Evolutionary conservation across 2,329 filamentous ascomycete genomes (phyloP).

Genomic region (Aspergillus melleus): DNA sequence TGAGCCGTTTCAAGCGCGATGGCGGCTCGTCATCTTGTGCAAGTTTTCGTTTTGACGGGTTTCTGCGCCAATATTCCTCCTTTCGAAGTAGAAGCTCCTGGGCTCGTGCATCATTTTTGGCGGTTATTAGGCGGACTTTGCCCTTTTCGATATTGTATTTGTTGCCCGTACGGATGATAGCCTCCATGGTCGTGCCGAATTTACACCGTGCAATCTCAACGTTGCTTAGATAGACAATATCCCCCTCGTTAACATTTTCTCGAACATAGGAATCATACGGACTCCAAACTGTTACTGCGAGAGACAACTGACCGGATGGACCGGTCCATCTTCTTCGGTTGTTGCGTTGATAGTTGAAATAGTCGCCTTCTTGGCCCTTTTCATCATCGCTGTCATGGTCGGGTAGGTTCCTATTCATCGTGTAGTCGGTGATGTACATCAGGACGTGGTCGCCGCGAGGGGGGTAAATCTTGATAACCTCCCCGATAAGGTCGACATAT

Average conservation of each 20-base stretch:
- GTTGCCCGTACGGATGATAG: conserved; percentile 61
- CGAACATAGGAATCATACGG: conserved; percentile 64
- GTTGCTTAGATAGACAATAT: conserved; percentile 69
- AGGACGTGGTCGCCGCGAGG: conserved; percentile 51
- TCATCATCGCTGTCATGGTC: conserved; percentile 48
- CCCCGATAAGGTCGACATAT: conserved; percentile 70
- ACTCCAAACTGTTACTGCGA: conserved; percentile 71
- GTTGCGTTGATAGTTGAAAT: conserved; percentile 53
- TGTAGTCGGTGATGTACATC: conserved; percentile 82
- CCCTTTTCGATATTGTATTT: conserved; percentile 48
- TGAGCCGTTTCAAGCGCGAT: conserved; percentile 34
- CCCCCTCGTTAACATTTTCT: conserved; percentile 55
- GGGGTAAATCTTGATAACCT: conserved; percentile 63
- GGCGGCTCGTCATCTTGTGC: conserved; percentile 20
- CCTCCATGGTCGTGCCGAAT: conserved; percentile 64
- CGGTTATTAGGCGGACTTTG: conserved; percentile 56
- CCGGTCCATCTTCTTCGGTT: conserved; percentile 61
- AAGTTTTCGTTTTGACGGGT: conserved; percentile 36
- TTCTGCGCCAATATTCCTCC: conserved; percentile 59
- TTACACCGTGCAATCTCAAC: conserved; percentile 65
- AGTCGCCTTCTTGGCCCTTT: conserved; percentile 52
- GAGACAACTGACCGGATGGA: conserved; percentile 69
- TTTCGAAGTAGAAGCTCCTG: conserved; percentile 64
- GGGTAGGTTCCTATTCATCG: conserved; percentile 65
- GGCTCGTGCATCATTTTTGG: conserved; percentile 48